Base-by-base conservation (phyloP, 352 stramenopile species). In the Phytophthora ohioensis region DNA sequence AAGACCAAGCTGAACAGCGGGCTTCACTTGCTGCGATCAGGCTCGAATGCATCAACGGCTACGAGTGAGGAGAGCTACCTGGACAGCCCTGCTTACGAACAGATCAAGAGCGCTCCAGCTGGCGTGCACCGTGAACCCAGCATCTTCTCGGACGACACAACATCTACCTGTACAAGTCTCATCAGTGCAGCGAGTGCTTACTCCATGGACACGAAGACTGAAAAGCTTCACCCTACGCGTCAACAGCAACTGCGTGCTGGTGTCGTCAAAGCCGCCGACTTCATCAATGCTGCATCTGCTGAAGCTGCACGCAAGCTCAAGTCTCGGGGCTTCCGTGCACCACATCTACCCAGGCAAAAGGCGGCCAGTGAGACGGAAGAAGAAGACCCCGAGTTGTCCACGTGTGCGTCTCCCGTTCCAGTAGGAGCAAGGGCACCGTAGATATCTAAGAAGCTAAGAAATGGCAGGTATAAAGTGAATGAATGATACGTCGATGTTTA, bases 221-320 rank as follows among this genome's bases (percentile, higher is more conserved):
- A 52, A 4, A 56, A 52, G 4, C 49, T 43, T 4, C 65, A 76
- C 9, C 27, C 32, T 31, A 75, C 61, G 11, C 69, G 76, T 42
- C 66, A 78, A 8, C 60, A 85, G 5, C 70, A 85, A 57, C 57
- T 89, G 9, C 77, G 69, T 32, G 80, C 74, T 13, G 74, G 77
- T 31, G 73, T 87, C 15, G 70, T 73, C 31, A 86, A 81, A 58
- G 84, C 82, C 21, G 82, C 82, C 0, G 76, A 67, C 8, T 70
- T 80, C 2, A 46, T 91, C 12, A 89, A 82, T 57, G 78, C 72
- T 7, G 82, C 81, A 35, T 90, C 82, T 5, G 58, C 64, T n/a
- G 81, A 89, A 47, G 84, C 84, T 15, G 80, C 81, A 7, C 76
- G 80, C 1, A 85, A 90, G 60, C 59, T 92, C 49, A 87, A 80